Percentiles rank a stretch among this genome's conserved stretches.
phyloP scores from a whole-genome alignment of 352 stramenopile genomes.

The Halophytophthora batemanensis region DNA sequence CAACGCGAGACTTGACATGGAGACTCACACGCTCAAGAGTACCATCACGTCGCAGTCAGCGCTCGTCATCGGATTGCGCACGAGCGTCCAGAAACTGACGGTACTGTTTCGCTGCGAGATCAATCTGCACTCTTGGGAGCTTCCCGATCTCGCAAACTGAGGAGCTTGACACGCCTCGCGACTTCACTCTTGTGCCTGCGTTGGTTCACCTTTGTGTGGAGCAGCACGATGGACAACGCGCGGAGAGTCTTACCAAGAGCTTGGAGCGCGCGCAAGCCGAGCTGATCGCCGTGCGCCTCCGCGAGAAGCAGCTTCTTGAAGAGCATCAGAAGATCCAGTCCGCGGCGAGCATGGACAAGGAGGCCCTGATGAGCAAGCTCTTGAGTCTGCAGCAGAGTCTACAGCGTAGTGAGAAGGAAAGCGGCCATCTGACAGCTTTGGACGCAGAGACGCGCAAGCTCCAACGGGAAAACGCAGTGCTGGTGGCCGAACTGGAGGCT shows the following conservation, averaged over 20 bases:
- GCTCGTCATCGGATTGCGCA: slow-evolving; percentile 54
- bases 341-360: slow-evolving; percentile 43
- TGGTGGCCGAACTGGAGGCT: slow-evolving; percentile 9
- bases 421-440: slow-evolving; percentile 30
- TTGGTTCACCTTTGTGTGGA: background rate
- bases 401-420: slow-evolving; percentile 26
- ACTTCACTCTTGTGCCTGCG: slow-evolving; percentile 1
- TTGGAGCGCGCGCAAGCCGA: slow-evolving; percentile 49
- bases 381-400: slow-evolving; percentile 52
- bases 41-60: slow-evolving; percentile 57
- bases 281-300: slow-evolving; percentile 39
- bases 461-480: slow-evolving; percentile 24
- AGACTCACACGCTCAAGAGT: slow-evolving; percentile 42
- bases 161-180: background rate
- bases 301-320: slow-evolving; percentile 53
- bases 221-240: slow-evolving; percentile 49
- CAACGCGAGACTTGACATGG: slow-evolving; percentile 32
- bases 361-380: slow-evolving; percentile 54
- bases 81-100: slow-evolving; percentile 45
- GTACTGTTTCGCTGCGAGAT: slow-evolving; percentile 18
- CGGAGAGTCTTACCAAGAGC: slow-evolving; percentile 39
- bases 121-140: background rate
- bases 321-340: slow-evolving; percentile 42
- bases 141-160: background rate
- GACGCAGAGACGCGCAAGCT: slow-evolving; percentile 30